Evolutionary conservation across 306 rosid species (phyloP), one percentile per base, ranked within the genome.

Genomic region (Acacia acuminata): DNA sequence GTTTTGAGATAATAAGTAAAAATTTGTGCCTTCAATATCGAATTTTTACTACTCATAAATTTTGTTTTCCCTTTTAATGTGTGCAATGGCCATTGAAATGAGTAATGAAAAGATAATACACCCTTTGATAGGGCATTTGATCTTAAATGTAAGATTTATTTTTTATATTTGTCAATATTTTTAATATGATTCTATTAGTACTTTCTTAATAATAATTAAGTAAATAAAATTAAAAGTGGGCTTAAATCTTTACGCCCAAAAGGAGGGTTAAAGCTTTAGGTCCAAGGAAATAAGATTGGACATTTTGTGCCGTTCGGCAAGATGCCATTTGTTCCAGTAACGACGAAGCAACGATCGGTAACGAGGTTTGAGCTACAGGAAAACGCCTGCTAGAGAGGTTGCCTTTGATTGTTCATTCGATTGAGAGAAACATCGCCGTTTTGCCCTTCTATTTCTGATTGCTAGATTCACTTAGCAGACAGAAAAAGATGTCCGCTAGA

Each of bases 401-500:
- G 58, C 53, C 4, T 72, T 45, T 72, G 76, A 44, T 17, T 50
- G 10, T 32, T 8, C 50, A 10, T 61, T 63, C 73, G 40, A 81
- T 71, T 77, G 76, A 63, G 56, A 67, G 32, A 47, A 81, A 60
- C 16, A 11, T 45, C 68, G 73, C 20, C 45, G 14, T 53, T 11
- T 51, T 27, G 6, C 27, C 75, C 64, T 56, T 47, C 30, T 27
- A 40, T 34, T 14, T 38, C n/a, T 48, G 75, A 73, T 48, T 30
- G n/a, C 20, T 74, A 1, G 58, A 47, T 48, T 78, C 65, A 58
- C 27, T 22, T 16, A 22, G 42, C 19, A 75, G 38, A 25, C 30
- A 25, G 44, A 45, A 76, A 58, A 82, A 85, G 68, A 95, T 95
- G 99, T 93, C 98, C n/a, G 92, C 84, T 88, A 89, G 98, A 67